These are phyloP conservation scores for Lichtheimia ornata DNA, from an alignment of 371 early-diverging fungal genomes.

Conservation along the genomic window DNA sequence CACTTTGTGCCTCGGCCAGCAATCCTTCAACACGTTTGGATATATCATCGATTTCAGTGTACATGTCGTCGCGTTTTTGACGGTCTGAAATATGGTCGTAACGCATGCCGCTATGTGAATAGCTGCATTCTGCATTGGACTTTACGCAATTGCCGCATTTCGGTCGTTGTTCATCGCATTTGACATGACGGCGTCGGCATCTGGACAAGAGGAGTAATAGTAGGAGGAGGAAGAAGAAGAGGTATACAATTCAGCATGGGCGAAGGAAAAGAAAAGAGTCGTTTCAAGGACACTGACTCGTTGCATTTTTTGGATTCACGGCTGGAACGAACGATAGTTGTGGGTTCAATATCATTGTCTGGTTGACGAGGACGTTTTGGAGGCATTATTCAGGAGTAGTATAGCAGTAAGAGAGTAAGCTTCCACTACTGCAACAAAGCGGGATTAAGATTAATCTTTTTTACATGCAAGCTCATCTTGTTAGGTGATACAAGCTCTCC, in stretches of 20 bases:
- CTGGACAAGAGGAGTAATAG: conserved; percentile 10
- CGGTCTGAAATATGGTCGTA: conserved; percentile 27
- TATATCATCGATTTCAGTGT: conserved; percentile 28
- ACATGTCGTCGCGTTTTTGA: conserved; percentile 26
- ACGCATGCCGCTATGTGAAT: conserved; percentile 24
- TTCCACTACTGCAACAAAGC: background rate
- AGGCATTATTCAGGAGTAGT: conserved; percentile 1
- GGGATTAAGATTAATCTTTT: background rate
- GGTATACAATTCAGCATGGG: background rate
- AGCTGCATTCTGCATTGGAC: conserved; percentile 24
- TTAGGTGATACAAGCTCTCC: conserved; percentile 1
- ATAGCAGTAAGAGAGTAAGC: background rate
- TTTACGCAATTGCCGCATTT: conserved; percentile 25
- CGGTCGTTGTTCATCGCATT: conserved; percentile 25
- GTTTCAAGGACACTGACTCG: conserved; percentile 13
- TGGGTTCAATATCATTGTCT: background rate
- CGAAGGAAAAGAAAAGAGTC: background rate
- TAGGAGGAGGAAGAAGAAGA: background rate
- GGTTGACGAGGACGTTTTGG: conserved; percentile 8
- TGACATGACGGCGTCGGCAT: conserved; percentile 30
- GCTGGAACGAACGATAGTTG: conserved; percentile 11
- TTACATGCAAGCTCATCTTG: background rate
- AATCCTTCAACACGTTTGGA: conserved; percentile 23
- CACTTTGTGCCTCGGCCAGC: conserved; percentile 11
- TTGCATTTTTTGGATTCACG: conserved; percentile 29